Evolutionary conservation across 495 filamentous ascomycete species (phyloP), one percentile per base, ranked within the genome.

Genomic region (Penicillium subrubescens): DNA sequence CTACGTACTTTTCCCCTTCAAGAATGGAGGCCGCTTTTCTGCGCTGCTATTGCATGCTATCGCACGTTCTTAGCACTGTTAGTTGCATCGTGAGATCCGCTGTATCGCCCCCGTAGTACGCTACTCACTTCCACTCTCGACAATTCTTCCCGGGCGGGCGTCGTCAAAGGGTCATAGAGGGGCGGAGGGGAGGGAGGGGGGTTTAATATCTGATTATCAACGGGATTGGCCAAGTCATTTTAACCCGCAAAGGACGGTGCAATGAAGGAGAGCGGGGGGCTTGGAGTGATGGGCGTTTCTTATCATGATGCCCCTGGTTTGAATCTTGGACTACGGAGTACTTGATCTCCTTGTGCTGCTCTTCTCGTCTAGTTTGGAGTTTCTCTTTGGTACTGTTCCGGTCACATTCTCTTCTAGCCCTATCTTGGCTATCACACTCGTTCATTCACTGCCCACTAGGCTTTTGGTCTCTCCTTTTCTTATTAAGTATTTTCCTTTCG

Each of bases 281-380:
- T 25, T 34, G 58, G 55, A 48, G 55, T 44, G 57, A 50, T 15
- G 59, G 43, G n/a, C 7, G 23, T 23, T 50, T 50, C 46, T 25
- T 50, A 11, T 50, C 33, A 29, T 48, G 29, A 12, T 23, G n/a
- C 8, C 27, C 19, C 29, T 48, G 44, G 39, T 43, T 39, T 17
- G n/a, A 31, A 27, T 39, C 23, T 34, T 60, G 15, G 44, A 48
- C 2, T 48, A 3, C 44, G 57, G 52, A 70, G 64, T 66, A 67
- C 60, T 69, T 69, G 67, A 69, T 67, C 44, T 61, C 67, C 63
- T 60, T 70, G 37, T 41, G 59, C 64, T 48, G 15, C 7, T 50
- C n/a, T 23, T 37, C 34, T 43, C 25, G 53, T 37, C 17, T 44
- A 31, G 52, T 25, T 51, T 51, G 21, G 43, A 5, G 19, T 46